phyloP scores from a whole-genome alignment of 331 rosid genomes.

The Saraca asoca region DNA sequence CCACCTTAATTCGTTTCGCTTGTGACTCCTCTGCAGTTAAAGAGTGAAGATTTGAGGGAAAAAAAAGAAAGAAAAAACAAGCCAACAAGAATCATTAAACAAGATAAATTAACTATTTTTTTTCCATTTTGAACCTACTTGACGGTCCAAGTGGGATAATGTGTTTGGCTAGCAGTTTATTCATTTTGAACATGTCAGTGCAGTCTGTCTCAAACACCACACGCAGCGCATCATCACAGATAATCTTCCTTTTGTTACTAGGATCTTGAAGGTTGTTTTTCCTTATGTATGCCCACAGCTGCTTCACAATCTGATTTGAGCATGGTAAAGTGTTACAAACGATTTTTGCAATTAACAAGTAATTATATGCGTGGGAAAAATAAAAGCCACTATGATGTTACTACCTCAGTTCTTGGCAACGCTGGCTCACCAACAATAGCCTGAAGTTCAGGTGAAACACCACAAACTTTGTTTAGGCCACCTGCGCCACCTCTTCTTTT shows the following conservation, averaged over 20 bases:
- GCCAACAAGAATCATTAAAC: background rate
- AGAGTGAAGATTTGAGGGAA: slow-evolving; percentile 4
- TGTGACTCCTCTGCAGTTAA: slow-evolving; percentile 56
- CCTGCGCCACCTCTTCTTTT: slow-evolving; percentile 81
- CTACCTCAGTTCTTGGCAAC: slow-evolving; percentile 82
- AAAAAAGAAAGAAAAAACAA: background rate
- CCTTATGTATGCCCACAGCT: slow-evolving; percentile 91
- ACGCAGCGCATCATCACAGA: slow-evolving; percentile 78
- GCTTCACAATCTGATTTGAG: slow-evolving; percentile 73
- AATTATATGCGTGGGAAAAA: background rate
- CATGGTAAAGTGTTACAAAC: slow-evolving; percentile 5
- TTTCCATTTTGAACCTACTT: slow-evolving; percentile 44
- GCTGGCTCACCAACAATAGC: slow-evolving; percentile 71
- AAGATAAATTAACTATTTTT: background rate
- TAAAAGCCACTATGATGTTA: slow-evolving; percentile 5
- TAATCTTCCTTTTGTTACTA: slow-evolving; percentile 81
- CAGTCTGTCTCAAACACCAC: slow-evolving; percentile 84
- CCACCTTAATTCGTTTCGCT: slow-evolving; percentile 62
- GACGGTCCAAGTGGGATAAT: slow-evolving; percentile 70
- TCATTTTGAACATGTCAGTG: slow-evolving; percentile 94
- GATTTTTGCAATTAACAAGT: background rate
- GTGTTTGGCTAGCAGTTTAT: slow-evolving; percentile 80
- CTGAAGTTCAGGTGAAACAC: slow-evolving; percentile 77
- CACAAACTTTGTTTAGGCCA: slow-evolving; percentile 77
- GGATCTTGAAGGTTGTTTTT: slow-evolving; percentile 87